Evolutionary conservation across 495 filamentous ascomycete species (phyloP).

Genomic region (Trichoderma orchidacearum): DNA sequence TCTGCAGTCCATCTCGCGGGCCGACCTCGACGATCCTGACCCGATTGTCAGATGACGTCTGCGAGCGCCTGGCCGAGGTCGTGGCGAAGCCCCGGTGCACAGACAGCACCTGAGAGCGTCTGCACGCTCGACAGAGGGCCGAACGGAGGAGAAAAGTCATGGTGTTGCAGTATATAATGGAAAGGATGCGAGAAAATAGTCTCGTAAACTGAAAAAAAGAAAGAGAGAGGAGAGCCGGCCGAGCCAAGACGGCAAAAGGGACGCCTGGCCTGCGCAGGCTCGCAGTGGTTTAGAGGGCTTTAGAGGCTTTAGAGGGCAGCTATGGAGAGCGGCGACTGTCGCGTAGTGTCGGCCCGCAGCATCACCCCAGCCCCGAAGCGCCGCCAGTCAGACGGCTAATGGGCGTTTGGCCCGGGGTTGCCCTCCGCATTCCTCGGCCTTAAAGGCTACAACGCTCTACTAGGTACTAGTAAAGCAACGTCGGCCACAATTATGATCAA

Average conservation of each 20-base stretch:
- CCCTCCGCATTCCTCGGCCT: neutral
- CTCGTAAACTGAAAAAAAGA: no score
- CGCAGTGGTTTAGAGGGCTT: no score
- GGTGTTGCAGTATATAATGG: no score
- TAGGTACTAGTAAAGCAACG: no score
- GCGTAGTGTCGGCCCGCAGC: neutral
- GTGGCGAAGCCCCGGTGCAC: conserved; percentile 21
- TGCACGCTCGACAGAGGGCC: neutral
- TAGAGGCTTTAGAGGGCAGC: neutral
- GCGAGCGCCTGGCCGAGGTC: conserved; percentile 16
- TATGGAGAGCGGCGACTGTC: neutral
- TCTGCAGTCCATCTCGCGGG: conserved; percentile 88
- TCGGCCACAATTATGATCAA: no score
- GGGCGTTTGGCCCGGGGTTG: neutral
- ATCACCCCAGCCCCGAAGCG: neutral
- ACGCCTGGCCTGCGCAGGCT: no score
- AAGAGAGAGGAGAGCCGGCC: no score
- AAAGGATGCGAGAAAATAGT: no score
- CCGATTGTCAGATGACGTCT: conserved; percentile 26
- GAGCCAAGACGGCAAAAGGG: no score
- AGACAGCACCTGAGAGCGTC: neutral
- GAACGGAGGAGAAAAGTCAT: neutral
- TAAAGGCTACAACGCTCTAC: no score
- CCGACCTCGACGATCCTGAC: conserved; percentile 81
- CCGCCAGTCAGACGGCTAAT: no score